phyloP scores from a whole-genome alignment of 2,329 filamentous ascomycete genomes.

The Paecilomyces niveus region DNA sequence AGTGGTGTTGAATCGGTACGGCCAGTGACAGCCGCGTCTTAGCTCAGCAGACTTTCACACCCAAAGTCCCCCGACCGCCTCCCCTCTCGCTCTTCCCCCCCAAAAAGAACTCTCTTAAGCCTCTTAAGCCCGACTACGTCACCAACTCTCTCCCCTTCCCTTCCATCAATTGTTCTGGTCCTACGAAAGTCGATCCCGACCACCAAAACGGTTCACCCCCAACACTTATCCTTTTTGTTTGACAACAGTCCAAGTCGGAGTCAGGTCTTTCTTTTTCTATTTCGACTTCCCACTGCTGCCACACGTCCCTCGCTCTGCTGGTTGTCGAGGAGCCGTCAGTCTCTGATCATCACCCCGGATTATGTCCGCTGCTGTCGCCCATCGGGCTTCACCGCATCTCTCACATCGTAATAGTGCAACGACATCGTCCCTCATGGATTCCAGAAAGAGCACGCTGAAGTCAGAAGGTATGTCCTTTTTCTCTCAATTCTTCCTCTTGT shows the following conservation, averaged over 20 bases:
- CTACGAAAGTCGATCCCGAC: not conserved
- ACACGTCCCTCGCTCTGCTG: conserved; percentile 7
- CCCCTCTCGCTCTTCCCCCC: conserved; percentile 20
- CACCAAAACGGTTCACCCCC: not conserved
- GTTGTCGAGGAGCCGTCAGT: not conserved
- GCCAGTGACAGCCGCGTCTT: not conserved
- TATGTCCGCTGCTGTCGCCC: conserved; percentile 37
- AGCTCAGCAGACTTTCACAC: not conserved
- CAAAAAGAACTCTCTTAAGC: conserved; percentile 16
- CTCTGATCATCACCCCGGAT: conserved; percentile 8
- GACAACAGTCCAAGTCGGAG: not conserved
- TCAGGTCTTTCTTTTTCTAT: not conserved
- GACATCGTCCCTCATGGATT: conserved; percentile 37
- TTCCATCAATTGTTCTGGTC: not conserved
- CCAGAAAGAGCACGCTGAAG: conserved; percentile 32
- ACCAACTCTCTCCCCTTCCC: conserved; percentile 10
- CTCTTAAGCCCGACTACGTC: conserved; percentile 30
- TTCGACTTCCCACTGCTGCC: conserved; percentile 1
- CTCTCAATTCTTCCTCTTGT: conserved; percentile 8
- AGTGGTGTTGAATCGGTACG: not conserved
- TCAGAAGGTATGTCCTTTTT: conserved; percentile 31
- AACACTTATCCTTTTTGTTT: too few species aligned
- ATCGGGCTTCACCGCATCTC: conserved; percentile 25
- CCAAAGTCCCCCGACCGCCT: conserved; percentile 4
- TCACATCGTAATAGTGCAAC: conserved; percentile 20